Percentiles rank a stretch among this genome's conserved stretches.
These are phyloP conservation scores for Vitis rupestris DNA, from an alignment of 164 flowering plant species.

Conservation along the genomic window DNA sequence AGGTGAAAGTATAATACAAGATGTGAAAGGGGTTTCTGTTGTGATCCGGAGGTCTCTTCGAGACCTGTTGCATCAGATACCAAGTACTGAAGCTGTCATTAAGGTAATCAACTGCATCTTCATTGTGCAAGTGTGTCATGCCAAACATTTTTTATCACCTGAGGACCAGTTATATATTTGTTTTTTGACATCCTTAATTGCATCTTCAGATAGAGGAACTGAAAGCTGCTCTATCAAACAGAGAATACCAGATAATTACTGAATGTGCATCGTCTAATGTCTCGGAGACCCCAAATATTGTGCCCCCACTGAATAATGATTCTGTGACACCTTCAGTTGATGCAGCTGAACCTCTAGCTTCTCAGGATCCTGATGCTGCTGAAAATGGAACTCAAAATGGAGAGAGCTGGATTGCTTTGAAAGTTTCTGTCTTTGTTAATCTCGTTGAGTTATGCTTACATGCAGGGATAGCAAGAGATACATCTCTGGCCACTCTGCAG, in stretches of 20 bases:
- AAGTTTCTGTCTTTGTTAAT: constrained; percentile 56
- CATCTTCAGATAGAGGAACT: constrained; percentile 64
- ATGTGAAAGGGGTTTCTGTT: constrained; percentile 85
- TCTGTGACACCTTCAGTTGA: constrained; percentile 25
- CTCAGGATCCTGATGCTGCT: constrained; percentile 24
- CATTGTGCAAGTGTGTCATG: too few relatives aligned
- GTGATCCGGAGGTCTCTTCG: constrained; percentile 81
- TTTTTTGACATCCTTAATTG: background rate
- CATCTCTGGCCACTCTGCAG: constrained; percentile 86
- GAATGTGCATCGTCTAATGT: constrained; percentile 85
- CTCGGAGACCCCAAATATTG: constrained; percentile 68
- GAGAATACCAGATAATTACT: constrained; percentile 82
- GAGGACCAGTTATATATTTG: background rate
- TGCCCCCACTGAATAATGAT: constrained; percentile 49
- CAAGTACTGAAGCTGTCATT: constrained; percentile 61
- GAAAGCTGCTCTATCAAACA: constrained; percentile 79
- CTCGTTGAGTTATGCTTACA: constrained; percentile 71
- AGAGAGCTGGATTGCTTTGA: constrained; percentile 56
- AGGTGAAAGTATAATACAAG: constrained; percentile 84
- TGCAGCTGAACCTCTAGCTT: constrained; percentile 18
- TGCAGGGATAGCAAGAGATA: constrained; percentile 68
- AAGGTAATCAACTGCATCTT: constrained; percentile 41
- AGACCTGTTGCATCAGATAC: constrained; percentile 83
- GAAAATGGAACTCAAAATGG: constrained; percentile 26
- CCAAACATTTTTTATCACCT: too few relatives aligned